Percentiles rank a stretch among this genome's conserved stretches.
Conservation (phyloP, 805 yeast genomes). For the Debaryomyces prosopidis region DNA sequence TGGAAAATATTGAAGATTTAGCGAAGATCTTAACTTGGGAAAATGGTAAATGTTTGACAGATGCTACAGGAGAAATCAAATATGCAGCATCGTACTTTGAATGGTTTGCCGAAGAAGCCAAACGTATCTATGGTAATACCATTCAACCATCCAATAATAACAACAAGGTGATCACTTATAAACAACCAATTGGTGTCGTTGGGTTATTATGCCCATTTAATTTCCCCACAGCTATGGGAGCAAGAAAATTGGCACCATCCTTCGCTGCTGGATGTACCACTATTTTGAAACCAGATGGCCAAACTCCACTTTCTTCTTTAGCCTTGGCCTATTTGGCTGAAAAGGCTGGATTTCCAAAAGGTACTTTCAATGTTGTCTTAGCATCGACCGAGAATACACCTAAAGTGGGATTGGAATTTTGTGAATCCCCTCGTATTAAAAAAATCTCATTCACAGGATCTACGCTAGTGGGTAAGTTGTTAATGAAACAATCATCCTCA, state of each 20-base stretch:
- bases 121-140: conserved; percentile 55
- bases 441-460: conserved; percentile 81
- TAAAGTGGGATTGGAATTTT: conserved; percentile 50
- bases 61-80: conserved; percentile 55
- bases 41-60: conserved; percentile 58
- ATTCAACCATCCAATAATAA: conserved; percentile 54
- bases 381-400: conserved; percentile 51
- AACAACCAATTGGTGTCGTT: conserved; percentile 65
- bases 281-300: conserved; percentile 60
- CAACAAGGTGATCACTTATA: conserved; percentile 53
- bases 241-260: conserved; percentile 65
- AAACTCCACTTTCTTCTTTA: conserved; percentile 61
- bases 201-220: conserved; percentile 69
- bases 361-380: conserved; percentile 53
- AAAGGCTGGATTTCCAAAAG: conserved; percentile 62
- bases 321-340: conserved; percentile 56
- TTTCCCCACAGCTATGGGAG: conserved; percentile 68
- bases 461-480: conserved; percentile 67
- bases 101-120: conserved; percentile 56
- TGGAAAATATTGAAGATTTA: conserved; percentile 56
- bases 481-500: conserved; percentile 60
- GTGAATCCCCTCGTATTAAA: conserved; percentile 55
- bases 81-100: conserved; percentile 55
- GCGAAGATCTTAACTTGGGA: conserved; percentile 59
- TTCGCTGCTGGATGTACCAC: conserved; percentile 66